Evolutionary conservation across 345 rosid species (phyloP), one percentile per base, ranked within the genome.

Genomic region (Lepidium sativum): DNA sequence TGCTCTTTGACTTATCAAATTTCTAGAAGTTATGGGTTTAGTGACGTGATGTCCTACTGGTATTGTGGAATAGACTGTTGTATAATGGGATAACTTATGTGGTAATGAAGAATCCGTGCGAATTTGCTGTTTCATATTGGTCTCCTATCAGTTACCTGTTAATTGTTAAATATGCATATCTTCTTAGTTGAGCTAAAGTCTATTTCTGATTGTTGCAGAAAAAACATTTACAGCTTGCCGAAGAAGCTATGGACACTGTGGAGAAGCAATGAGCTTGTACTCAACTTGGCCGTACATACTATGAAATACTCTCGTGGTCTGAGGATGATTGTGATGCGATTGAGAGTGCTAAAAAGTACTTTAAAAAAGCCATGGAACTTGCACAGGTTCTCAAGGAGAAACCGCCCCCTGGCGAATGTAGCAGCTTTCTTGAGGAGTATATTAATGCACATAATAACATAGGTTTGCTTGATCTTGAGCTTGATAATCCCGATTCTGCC

Each of bases 241-340:
- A 82, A 77, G 86, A 88, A 67, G 69, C 79, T 20, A 42, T 69
- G 44, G 92, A 90, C 70, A 77, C 82, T 33, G 82, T 86, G 58
- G 99, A 94, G 86, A 90, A 90, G 81, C 99, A 90, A 70, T 76
- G 97, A 72, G 97, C 97, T 5, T 78, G 84, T 67, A 94, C 99
- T 4, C 96, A 88, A 54, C 91, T 94, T 9, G 96, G 97, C 48
- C 95, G 96, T n/a, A 88, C 96, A 2, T 90, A 86, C 75, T 87
- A 94, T 47, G 97, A 82, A 54, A 63, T 88, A 58, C 82, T 88
- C 67, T 25, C 79, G 21, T 78, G 41, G 64, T 83, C 91, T 33
- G 82, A 82, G 4, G 84, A 79, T 72, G 97, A 90, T 32, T 87
- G 84, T 54, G 73, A 69, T 48, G 80, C 92, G 1, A 65, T 83